A percentile compares a stretch with the other conserved stretches of the same genome.
These are phyloP conservation scores for Rhizopogon sp. DNA, from an alignment of 768 basidiomycete species.

Conservation along the genomic window DNA sequence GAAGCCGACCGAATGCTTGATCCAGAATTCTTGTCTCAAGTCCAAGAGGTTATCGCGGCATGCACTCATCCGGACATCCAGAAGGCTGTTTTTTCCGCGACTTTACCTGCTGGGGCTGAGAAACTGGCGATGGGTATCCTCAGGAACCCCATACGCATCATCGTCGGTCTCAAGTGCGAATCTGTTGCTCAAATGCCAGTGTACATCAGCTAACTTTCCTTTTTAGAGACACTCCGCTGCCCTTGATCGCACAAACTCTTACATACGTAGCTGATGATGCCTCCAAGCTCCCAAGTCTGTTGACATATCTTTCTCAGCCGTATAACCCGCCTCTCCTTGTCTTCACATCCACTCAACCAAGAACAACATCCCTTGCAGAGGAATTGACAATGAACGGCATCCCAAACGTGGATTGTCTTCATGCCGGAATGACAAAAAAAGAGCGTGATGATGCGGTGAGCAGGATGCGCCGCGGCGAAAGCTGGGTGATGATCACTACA, in stretches of 20 bases:
- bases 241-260: conserved; percentile 83
- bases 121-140: conserved; percentile 84
- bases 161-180: conserved; percentile 89
- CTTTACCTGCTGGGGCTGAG: conserved; percentile 85
- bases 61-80: conserved; percentile 68
- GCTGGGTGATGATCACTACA: conserved; percentile 94
- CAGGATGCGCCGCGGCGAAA: conserved; percentile 83
- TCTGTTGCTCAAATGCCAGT: not conserved
- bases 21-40: conserved; percentile 80
- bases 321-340: conserved; percentile 90
- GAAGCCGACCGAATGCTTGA: conserved; percentile 93
- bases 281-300: conserved; percentile 89
- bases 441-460: conserved; percentile 83
- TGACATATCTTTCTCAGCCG: conserved; percentile 72
- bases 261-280: conserved; percentile 90
- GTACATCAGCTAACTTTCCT: conserved; percentile 7
- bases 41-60: conserved; percentile 79
- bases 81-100: conserved; percentile 93
- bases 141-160: conserved; percentile 80
- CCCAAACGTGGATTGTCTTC: conserved; percentile 81
- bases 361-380: conserved; percentile 73
- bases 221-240: conserved; percentile 85
- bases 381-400: conserved; percentile 78
- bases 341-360: conserved; percentile 87
- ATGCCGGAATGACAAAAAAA: conserved; percentile 84